Percentiles rank a stretch among this genome's conserved stretches.
These are phyloP conservation scores for Agrocybe chaxingu DNA, from an alignment of 768 basidiomycete genomes.

Conservation along the genomic window DNA sequence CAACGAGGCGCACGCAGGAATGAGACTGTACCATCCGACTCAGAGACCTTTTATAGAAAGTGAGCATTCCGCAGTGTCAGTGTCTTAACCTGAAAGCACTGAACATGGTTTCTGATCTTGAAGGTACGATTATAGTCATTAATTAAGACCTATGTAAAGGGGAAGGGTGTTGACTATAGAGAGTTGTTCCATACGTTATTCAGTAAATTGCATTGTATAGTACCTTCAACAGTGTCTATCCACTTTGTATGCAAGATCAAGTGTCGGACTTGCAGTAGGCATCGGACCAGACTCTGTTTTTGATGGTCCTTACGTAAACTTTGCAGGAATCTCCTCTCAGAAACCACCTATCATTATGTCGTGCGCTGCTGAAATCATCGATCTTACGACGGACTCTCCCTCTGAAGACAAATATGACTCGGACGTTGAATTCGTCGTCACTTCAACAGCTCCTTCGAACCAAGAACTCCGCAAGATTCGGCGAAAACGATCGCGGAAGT, in stretches of 20 bases:
- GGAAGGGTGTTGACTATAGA: background rate
- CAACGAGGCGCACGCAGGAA: slow-evolving; percentile 56
- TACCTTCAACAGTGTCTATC: background rate
- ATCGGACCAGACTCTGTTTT: too few species aligned
- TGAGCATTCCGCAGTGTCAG: slow-evolving; percentile 31
- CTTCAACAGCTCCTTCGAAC: background rate
- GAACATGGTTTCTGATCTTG: background rate
- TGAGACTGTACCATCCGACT: slow-evolving; percentile 64
- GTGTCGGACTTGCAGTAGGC: too few species aligned
- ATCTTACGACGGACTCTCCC: slow-evolving; percentile 24
- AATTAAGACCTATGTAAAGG: slow-evolving; percentile 1
- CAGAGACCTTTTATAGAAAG: slow-evolving; percentile 86
- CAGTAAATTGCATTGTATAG: background rate
- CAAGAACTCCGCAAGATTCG: slow-evolving; percentile 4
- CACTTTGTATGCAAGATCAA: too few species aligned
- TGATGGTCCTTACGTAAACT: too few species aligned
- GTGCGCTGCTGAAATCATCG: slow-evolving; percentile 25
- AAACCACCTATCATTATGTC: background rate
- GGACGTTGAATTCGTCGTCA: slow-evolving; percentile 1
- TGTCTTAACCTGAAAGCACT: slow-evolving; percentile 1
- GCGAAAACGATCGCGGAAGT: slow-evolving; percentile 4
- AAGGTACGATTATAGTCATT: slow-evolving; percentile 45
- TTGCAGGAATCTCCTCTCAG: too few species aligned
- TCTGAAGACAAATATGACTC: background rate
- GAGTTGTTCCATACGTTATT: background rate